Percentiles rank a stretch among this genome's conserved stretches.
phyloP scores from a whole-genome alignment of 768 basidiomycete species.

The Infundibulicybe gibba region DNA sequence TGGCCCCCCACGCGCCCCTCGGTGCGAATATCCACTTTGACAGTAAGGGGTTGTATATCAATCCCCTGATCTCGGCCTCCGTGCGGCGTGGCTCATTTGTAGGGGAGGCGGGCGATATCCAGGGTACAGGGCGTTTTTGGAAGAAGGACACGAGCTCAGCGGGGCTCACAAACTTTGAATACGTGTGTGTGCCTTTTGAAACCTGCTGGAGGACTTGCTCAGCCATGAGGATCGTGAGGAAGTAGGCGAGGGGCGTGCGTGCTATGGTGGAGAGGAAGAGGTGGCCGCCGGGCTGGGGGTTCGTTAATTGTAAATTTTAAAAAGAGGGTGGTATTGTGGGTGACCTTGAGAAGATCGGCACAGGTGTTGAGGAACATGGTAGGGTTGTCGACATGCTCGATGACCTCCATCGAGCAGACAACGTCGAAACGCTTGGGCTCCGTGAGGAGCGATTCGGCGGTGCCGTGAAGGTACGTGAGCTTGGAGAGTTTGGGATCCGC shows the following conservation, averaged over 20 bases:
- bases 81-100: conserved; percentile 50
- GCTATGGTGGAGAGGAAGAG: conserved; percentile 95
- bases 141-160: conserved; percentile 85
- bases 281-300: conserved; percentile 84
- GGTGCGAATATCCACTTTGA: conserved; percentile 71
- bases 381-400: conserved; percentile 97
- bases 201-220: conserved; percentile 83
- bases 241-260: conserved; percentile 54
- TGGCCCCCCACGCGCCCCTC: conserved; percentile 48
- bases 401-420: conserved; percentile 96
- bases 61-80: conserved; percentile 78
- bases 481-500: conserved; percentile 62
- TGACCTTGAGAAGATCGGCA: conserved; percentile 83
- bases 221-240: conserved; percentile 59
- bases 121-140: conserved; percentile 40
- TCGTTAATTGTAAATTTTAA: background rate
- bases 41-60: conserved; percentile 71
- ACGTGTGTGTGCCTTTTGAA: conserved; percentile 85
- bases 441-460: conserved; percentile 71
- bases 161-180: conserved; percentile 86
- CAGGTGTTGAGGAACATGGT: conserved; percentile 77
- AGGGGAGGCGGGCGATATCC: conserved; percentile 53
- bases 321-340: conserved; percentile 9
- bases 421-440: conserved; percentile 76
- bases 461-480: conserved; percentile 59